Conservation (phyloP, 129 eudicot genomes). For the Flaveria brownii region DNA sequence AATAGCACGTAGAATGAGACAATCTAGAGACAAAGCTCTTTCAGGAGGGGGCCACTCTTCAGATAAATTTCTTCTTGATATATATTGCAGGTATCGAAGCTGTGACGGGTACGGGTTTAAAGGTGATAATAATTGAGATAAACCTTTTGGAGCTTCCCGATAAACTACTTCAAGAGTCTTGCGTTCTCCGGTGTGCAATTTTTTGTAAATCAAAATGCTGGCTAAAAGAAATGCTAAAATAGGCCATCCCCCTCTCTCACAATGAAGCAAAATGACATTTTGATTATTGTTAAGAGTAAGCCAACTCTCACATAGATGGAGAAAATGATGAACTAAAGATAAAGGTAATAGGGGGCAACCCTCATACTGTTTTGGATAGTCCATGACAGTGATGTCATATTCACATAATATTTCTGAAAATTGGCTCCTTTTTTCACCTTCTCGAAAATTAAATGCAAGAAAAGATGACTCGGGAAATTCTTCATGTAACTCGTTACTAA, state of each 20-base stretch:
- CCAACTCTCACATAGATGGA: constrained; percentile 88
- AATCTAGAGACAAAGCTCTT: constrained; percentile 86
- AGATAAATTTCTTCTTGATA: constrained; percentile 85
- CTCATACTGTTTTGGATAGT: constrained; percentile 95
- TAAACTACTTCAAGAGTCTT: constrained; percentile 85
- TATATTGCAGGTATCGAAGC: constrained; percentile 90
- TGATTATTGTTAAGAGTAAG: constrained; percentile 62
- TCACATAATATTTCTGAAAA: constrained; percentile 86
- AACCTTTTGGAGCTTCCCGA: constrained; percentile 96
- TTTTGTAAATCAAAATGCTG: constrained; percentile 85
- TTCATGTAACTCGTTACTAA: constrained; percentile 81
- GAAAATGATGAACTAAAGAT: constrained; percentile 91
- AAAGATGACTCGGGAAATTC: constrained; percentile 91
- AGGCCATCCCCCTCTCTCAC: constrained; percentile 99
- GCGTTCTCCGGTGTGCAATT: constrained; percentile 74
- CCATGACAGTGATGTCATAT: constrained; percentile 92
- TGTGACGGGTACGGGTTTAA: constrained; percentile 96
- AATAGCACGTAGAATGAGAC: constrained; percentile 86
- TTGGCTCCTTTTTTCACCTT: constrained; percentile 88
- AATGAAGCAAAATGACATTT: constrained; percentile 80
- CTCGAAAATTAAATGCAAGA: constrained; percentile 89
- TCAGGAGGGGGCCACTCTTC: constrained; percentile 99
- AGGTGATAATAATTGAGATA: constrained; percentile 79
- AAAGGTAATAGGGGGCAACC: constrained; percentile 90
- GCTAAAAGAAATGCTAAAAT: constrained; percentile 85